Percentiles rank a stretch among this genome's conserved stretches.
phyloP scores from a whole-genome alignment of 768 basidiomycete genomes.

The Terana coerulea region DNA sequence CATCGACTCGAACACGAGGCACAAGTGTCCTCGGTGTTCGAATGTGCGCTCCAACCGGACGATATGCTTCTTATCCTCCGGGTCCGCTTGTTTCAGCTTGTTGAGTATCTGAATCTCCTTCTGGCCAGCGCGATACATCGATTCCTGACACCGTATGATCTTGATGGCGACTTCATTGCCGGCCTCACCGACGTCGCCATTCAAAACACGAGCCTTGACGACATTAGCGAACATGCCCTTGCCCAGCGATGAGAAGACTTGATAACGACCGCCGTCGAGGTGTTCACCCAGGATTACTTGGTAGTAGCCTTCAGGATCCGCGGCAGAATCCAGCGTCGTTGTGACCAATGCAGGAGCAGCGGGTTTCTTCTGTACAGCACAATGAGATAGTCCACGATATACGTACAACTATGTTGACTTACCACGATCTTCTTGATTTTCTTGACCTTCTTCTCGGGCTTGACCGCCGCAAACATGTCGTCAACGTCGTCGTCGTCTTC shows the following conservation, averaged over 20 bases:
- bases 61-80: constrained; percentile 95
- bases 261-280: constrained; percentile 87
- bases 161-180: constrained; percentile 94
- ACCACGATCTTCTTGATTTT: constrained; percentile 54
- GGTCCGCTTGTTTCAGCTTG: constrained; percentile 84
- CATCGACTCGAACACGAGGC: constrained; percentile 91
- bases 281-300: constrained; percentile 91
- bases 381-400: too few relatives aligned
- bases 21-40: constrained; percentile 95
- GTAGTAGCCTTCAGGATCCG: constrained; percentile 96
- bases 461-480: constrained; percentile 87
- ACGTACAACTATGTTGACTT: constrained; percentile 24
- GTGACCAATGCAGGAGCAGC: constrained; percentile 63
- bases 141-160: constrained; percentile 92
- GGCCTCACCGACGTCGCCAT: constrained; percentile 50
- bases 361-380: constrained; percentile 48
- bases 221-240: constrained; percentile 99
- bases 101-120: constrained; percentile 90
- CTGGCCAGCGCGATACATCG: constrained; percentile 93
- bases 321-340: constrained; percentile 82
- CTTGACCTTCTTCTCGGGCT: constrained; percentile 47
- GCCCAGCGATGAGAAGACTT: constrained; percentile 92
- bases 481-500: constrained; percentile 87
- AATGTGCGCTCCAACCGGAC: constrained; percentile 92
- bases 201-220: constrained; percentile 80